These are phyloP conservation scores for Ceratocystis albifundus DNA, from an alignment of 2,329 filamentous ascomycete genomes.

Conservation along the genomic window DNA sequence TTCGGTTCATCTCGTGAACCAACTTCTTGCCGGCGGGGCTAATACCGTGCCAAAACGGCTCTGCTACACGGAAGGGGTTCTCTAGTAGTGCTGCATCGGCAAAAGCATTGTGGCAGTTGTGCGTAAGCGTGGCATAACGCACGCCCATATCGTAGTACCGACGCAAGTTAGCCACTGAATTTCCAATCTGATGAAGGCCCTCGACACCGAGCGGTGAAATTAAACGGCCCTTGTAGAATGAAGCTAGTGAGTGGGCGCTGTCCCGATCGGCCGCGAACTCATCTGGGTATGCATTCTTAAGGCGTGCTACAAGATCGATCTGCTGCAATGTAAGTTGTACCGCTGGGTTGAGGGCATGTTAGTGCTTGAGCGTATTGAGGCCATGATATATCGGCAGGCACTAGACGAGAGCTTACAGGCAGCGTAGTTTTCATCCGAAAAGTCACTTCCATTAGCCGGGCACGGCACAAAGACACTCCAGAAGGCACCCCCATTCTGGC, in stretches of 20 bases:
- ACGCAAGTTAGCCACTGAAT: slow-evolving; percentile 64
- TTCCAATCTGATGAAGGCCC: slow-evolving; percentile 87
- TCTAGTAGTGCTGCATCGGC: slow-evolving; percentile 69
- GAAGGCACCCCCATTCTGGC: slow-evolving; percentile 73
- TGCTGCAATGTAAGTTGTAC: slow-evolving; percentile 60
- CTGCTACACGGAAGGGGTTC: slow-evolving; percentile 38
- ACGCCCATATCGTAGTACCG: slow-evolving; percentile 68
- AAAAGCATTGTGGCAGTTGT: slow-evolving; percentile 86
- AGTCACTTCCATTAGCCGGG: slow-evolving; percentile 59
- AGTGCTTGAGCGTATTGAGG: neutral
- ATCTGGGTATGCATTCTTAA: slow-evolving; percentile 52
- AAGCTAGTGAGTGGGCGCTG: slow-evolving; percentile 48
- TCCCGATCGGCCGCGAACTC: slow-evolving; percentile 56
- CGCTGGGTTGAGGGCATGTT: slow-evolving; percentile 31
- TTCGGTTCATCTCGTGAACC: slow-evolving; percentile 80
- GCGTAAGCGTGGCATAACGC: slow-evolving; percentile 77
- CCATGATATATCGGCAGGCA: neutral
- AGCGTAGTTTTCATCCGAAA: slow-evolving; percentile 60
- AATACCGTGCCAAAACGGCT: slow-evolving; percentile 59
- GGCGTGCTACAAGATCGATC: slow-evolving; percentile 58
- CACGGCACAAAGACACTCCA: slow-evolving; percentile 82
- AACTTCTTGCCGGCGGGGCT: slow-evolving; percentile 57
- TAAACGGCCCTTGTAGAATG: slow-evolving; percentile 51
- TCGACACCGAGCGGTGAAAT: slow-evolving; percentile 74
- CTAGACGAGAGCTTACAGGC: slow-evolving; percentile 38